Conservation (phyloP, 129 eudicot species). For the Helichrysum umbraculigerum region DNA sequence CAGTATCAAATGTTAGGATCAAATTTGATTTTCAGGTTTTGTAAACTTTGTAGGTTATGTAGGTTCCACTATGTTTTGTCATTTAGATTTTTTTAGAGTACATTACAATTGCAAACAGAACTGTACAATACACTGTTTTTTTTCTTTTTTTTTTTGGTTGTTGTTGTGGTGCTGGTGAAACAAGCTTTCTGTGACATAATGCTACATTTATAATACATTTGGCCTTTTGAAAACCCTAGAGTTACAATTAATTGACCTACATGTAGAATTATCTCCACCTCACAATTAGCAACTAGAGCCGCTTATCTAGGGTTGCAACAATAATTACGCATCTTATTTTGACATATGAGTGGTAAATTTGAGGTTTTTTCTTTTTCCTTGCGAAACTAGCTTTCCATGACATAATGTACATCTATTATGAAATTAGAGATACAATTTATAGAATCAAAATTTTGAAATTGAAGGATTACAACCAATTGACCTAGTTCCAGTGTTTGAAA, state of each 20-base stretch:
- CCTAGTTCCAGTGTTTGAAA: neutral
- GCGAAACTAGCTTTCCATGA: neutral
- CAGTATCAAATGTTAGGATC: neutral
- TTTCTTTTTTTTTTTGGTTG: too few species aligned
- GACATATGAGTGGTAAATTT: neutral
- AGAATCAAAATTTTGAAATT: neutral
- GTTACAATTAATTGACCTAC: neutral
- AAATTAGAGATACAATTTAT: neutral
- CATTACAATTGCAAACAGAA: too few species aligned
- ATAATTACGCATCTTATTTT: neutral
- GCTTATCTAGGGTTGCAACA: conserved; percentile 4
- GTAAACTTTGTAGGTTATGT: neutral
- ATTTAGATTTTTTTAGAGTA: too few species aligned
- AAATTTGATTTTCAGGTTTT: neutral
- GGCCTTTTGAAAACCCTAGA: neutral
- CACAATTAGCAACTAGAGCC: neutral
- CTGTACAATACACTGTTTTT: too few species aligned
- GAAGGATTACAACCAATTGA: neutral
- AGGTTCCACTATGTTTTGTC: too few species aligned
- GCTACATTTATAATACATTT: neutral
- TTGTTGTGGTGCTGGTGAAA: neutral
- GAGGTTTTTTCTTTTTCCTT: too few species aligned
- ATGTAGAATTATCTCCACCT: neutral
- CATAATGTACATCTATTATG: neutral
- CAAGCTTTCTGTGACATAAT: neutral